A percentile compares a stretch with the other conserved stretches of the same genome.
Conservation (phyloP, 1,139 yeast species). For the Pichia terricola region DNA sequence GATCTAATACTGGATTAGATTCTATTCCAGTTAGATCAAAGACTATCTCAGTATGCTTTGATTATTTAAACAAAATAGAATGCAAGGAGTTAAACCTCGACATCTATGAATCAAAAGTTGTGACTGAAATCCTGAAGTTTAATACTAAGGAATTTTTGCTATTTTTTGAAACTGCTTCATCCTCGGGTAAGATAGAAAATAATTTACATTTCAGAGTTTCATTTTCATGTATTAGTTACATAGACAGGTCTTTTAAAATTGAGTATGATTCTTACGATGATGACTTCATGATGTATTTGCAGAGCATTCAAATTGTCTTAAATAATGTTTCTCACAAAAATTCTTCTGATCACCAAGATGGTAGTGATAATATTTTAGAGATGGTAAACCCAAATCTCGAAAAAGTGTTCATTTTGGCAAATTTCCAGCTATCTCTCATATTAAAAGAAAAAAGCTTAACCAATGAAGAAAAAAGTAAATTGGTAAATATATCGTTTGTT, state of each 20-base stretch:
- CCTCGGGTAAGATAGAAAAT: not conserved
- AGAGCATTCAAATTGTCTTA: conserved; percentile 1
- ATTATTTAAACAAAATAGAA: not conserved
- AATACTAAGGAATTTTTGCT: conserved; percentile 2
- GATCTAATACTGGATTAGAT: conserved; percentile 7
- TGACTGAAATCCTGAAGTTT: not conserved
- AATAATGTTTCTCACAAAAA: not conserved
- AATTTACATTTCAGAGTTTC: conserved; percentile 4
- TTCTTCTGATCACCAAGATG: not conserved
- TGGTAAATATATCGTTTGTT: no score
- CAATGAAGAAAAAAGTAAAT: not conserved
- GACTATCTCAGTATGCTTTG: not conserved
- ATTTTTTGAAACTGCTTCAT: not conserved
- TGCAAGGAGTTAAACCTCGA: not conserved
- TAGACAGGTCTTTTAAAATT: conserved; percentile 4
- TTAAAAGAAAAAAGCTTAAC: not conserved
- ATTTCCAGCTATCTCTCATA: conserved; percentile 2
- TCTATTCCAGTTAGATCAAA: conserved; percentile 4
- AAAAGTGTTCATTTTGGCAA: conserved; percentile 5
- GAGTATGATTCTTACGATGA: conserved; percentile 1
- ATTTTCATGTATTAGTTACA: conserved; percentile 3
- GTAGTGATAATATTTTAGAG: not conserved
- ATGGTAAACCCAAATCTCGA: not conserved
- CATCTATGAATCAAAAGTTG: conserved; percentile 1
- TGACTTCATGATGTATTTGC: not conserved